Base-by-base conservation (phyloP, 495 filamentous ascomycete genomes). In the Amniculicola lignicola region DNA sequence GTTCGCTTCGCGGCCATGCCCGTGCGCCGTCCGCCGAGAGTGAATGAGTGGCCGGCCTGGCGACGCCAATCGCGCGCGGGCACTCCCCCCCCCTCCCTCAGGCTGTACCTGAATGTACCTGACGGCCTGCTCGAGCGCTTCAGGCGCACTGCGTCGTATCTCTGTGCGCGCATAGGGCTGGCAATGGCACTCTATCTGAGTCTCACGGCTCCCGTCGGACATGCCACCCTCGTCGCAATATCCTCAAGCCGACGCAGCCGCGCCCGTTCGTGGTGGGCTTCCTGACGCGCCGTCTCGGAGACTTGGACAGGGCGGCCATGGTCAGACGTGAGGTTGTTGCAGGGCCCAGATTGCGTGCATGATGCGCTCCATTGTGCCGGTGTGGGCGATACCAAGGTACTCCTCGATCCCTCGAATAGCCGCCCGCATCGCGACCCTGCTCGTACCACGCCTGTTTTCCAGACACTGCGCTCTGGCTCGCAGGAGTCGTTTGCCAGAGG, bases 21-120 rank as follows among this genome's bases (percentile, higher is more conserved):
- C 37, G 50, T 53, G 50, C 50, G 50, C 31, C n/a, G 40, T 4
- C 50, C 29, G 14, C 50, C 18, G 14, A 9, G 48, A 24, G 31
- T 24, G 42, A 46, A 46, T 40, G 28, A n/a, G n/a, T n/a, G n/a
- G n/a, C n/a, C n/a, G n/a, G n/a, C n/a, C 7, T 33, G 45, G 24
- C n/a, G 11, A 15, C 15, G 23, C 22, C 45, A 29, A 31, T 31
- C 22, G 21, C n/a, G n/a, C n/a, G n/a, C n/a, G n/a, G n/a, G 11
- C 21, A 9, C 45, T 15, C 12, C 22, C 4, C 12, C 11, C 12
- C 5, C 24, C 45, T 14, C 16, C 4, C 2, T 35, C 24, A 29
- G 55, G 6, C 37, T 45, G 55, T 59, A 52, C 55, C 55, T 59
- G 55, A 51, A 59, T 52, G 55, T 59, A 36, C 55, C 55, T 59